Base-by-base conservation (phyloP, 768 basidiomycete species). In the Hypholoma fasciculare region DNA sequence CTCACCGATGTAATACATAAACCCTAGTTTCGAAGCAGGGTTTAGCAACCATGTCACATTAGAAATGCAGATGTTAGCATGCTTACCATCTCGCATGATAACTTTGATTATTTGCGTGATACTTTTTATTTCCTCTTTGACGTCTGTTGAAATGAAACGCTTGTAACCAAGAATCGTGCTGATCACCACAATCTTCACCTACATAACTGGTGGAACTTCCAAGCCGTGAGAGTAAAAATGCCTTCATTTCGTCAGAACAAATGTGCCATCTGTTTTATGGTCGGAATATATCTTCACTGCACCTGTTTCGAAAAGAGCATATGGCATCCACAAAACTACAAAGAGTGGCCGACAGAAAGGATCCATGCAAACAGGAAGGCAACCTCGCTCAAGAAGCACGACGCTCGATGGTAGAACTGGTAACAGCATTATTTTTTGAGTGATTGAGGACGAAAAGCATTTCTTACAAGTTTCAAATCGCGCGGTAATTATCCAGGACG, bases 321-420 rank as follows among this genome's bases (percentile, higher is more conserved):
- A 64, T 1, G 65, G 65, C 2, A 63, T 54, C 65, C 65, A 66
- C 23, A 66, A 61, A 1, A 49, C 52, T 13, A 66, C 56, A 8
- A 66, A 36, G 4, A 61, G 51, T 2, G 55, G 56, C 16, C 44
- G 50, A 19, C 61, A 62, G 37, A 54, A 36, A 3, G n/a, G 23
- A 38, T 40, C 4, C 4, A 38, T 4, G 43, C 65, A 66, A 44
- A 36, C 57, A 7, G 61, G 60, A 12, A 64, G 47, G 47, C 65
- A 66, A 5, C 63, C 63, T 17, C n/a, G 39, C 7, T 38, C 49
- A 11, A 23, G 20, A 30, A 8, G 34, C 17, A 12, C 23, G 17
- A 48, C 17, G n/a, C n/a, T 38, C 38, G 7, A 23, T 51, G 44
- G 19, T 4, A 17, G 48, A 39, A 20, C 54, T 37, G 46, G 2